Evolutionary conservation across 345 rosid genomes (phyloP).

Genomic region (Brassica napus): DNA sequence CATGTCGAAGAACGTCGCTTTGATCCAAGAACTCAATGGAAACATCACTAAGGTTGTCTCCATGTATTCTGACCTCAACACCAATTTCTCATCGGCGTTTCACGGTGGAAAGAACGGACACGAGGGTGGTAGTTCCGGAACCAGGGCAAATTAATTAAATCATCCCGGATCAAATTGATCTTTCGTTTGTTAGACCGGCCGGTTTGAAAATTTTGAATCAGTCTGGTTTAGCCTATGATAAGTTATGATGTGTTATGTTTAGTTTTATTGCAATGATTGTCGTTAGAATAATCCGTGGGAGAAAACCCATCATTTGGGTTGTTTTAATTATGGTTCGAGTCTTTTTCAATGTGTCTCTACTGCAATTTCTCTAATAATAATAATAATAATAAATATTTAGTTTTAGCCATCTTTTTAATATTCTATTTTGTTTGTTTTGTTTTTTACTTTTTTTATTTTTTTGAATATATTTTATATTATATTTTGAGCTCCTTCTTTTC

Average conservation of each 20-base stretch:
- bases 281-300: slow-evolving; percentile 42
- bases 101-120: slow-evolving; percentile 41
- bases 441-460: neutral
- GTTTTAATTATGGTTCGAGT: slow-evolving; percentile 39
- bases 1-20: slow-evolving; percentile 87
- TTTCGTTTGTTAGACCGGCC: slow-evolving; percentile 25
- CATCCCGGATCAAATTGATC: slow-evolving; percentile 20
- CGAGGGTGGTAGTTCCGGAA: slow-evolving; percentile 32
- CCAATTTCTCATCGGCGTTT: slow-evolving; percentile 51
- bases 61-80: slow-evolving; percentile 65
- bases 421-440: too few species aligned
- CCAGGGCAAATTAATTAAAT: slow-evolving; percentile 33
- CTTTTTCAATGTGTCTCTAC: slow-evolving; percentile 30
- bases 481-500: neutral
- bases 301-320: slow-evolving; percentile 38
- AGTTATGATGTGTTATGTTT: neutral
- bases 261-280: slow-evolving; percentile 37
- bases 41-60: slow-evolving; percentile 79
- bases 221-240: slow-evolving; percentile 24
- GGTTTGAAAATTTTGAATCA: slow-evolving; percentile 23
- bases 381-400: neutral
- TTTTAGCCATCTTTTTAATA: neutral
- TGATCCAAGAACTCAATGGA: slow-evolving; percentile 85
- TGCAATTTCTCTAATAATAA: slow-evolving; percentile 32
- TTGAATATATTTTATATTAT: neutral